Conservation (phyloP, 352 stramenopile genomes). For the Pythium biforme region DNA sequence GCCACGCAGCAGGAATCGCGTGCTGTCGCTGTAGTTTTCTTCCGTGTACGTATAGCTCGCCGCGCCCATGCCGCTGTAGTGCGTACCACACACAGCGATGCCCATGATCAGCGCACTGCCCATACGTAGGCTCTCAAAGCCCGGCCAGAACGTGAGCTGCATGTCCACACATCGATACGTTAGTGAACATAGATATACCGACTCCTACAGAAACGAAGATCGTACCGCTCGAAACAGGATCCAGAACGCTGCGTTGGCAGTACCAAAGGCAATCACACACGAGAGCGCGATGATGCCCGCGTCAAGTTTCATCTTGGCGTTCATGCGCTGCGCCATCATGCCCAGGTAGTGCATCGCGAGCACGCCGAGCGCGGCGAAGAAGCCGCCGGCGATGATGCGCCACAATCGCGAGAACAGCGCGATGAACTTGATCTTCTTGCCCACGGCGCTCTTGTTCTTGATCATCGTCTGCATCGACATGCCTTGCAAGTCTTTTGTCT, state of each 20-base stretch:
- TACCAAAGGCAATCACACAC: constrained; percentile 54
- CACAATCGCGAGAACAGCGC: constrained; percentile 59
- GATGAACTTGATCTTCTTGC: constrained; percentile 54
- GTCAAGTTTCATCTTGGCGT: constrained; percentile 45
- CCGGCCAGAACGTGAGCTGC: constrained; percentile 64
- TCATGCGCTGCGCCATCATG: constrained; percentile 63
- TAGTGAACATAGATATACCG: neutral
- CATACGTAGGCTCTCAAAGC: constrained; percentile 50
- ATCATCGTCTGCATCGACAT: constrained; percentile 50
- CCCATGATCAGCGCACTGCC: constrained; percentile 70
- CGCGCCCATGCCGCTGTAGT: constrained; percentile 64
- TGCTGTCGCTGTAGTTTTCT: constrained; percentile 32
- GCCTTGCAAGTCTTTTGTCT: constrained; percentile 40
- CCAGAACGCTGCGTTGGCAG: constrained; percentile 65
- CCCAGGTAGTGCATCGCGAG: constrained; percentile 52
- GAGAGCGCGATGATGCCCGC: constrained; percentile 45
- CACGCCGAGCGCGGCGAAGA: constrained; percentile 60
- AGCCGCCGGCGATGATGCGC: constrained; percentile 43
- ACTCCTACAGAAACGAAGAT: no score
- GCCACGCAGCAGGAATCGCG: constrained; percentile 37
- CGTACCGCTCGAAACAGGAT: constrained; percentile 64
- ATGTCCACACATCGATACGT: neutral
- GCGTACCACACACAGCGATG: constrained; percentile 63
- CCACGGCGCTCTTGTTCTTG: constrained; percentile 41
- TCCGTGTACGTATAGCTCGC: constrained; percentile 49